Evolutionary conservation across 176 grass and related monocot genomes (phyloP).

Genomic region (Luzula sylvatica): DNA sequence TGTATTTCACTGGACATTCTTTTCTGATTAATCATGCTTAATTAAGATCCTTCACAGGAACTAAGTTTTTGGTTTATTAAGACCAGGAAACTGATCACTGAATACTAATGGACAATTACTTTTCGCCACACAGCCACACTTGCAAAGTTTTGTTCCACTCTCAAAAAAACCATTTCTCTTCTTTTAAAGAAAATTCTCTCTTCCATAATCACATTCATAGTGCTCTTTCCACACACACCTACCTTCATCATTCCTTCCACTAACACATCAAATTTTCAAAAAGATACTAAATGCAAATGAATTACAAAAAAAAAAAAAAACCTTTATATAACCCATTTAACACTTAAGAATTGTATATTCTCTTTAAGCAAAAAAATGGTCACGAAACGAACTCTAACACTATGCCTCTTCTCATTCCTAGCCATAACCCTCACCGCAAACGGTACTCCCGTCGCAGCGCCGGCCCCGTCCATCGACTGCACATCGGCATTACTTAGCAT

Average conservation of each 20-base stretch:
- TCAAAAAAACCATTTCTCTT: too few relatives aligned
- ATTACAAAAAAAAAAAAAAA: not conserved
- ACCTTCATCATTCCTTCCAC: conserved; percentile 39
- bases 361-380: not conserved
- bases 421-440: not conserved
- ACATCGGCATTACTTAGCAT: conserved; percentile 39
- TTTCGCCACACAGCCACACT: too few relatives aligned
- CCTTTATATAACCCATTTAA: not conserved
- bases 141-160: too few relatives aligned
- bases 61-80: too few relatives aligned
- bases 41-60: too few relatives aligned
- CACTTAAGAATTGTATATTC: not conserved
- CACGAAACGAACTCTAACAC: not conserved
- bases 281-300: not conserved
- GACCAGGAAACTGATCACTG: too few relatives aligned
- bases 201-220: conserved; percentile 6
- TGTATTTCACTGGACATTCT: too few relatives aligned
- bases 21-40: too few relatives aligned
- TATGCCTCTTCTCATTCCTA: conserved; percentile 8
- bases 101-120: too few relatives aligned
- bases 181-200: conserved; percentile 7
- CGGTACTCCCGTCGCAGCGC: not conserved
- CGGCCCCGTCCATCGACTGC: conserved; percentile 38
- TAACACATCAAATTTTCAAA: not conserved
- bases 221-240: too few relatives aligned